phyloP scores from a whole-genome alignment of 352 stramenopile genomes.

The Globisporangium lucens region DNA sequence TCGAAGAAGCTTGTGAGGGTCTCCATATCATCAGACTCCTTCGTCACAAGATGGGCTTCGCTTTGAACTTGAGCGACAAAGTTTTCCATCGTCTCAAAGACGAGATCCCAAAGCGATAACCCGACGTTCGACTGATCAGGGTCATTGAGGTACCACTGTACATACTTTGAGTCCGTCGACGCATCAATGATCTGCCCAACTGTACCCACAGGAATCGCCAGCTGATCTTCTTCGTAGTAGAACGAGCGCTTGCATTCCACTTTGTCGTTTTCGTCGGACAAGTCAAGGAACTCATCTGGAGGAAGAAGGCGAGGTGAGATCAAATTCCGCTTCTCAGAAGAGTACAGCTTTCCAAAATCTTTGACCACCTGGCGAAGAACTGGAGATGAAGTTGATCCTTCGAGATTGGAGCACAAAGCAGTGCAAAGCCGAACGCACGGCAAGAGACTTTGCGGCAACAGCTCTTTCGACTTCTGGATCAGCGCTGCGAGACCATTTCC shows the following conservation, averaged over 20 bases:
- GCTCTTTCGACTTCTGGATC: slow-evolving; percentile 28
- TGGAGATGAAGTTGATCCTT: slow-evolving; percentile 20
- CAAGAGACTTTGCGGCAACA: slow-evolving; percentile 41
- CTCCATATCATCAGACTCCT: slow-evolving; percentile 32
- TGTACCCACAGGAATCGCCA: slow-evolving; percentile 44
- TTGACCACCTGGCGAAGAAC: slow-evolving; percentile 51
- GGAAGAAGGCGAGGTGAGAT: slow-evolving; percentile 23
- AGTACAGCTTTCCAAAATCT: slow-evolving; percentile 39
- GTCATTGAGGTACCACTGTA: slow-evolving; percentile 44
- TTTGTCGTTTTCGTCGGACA: slow-evolving; percentile 15
- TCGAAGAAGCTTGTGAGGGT: slow-evolving; percentile 56
- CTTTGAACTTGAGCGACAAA: slow-evolving; percentile 42
- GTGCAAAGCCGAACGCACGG: slow-evolving; percentile 47
- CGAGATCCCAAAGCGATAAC: slow-evolving; percentile 43
- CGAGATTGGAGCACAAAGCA: slow-evolving; percentile 39
- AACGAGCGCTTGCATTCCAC: slow-evolving; percentile 52
- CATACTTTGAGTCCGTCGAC: slow-evolving; percentile 24
- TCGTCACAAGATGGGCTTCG: slow-evolving; percentile 13
- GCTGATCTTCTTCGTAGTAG: slow-evolving; percentile 45
- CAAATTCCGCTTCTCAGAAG: not conserved
- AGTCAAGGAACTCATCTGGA: slow-evolving; percentile 47
- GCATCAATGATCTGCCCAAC: slow-evolving; percentile 25
- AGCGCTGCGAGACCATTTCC: slow-evolving; percentile 21
- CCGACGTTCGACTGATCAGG: not conserved
- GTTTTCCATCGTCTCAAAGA: slow-evolving; percentile 36